phyloP scores from a whole-genome alignment of 768 basidiomycete species.

The Termitomyces sp. region DNA sequence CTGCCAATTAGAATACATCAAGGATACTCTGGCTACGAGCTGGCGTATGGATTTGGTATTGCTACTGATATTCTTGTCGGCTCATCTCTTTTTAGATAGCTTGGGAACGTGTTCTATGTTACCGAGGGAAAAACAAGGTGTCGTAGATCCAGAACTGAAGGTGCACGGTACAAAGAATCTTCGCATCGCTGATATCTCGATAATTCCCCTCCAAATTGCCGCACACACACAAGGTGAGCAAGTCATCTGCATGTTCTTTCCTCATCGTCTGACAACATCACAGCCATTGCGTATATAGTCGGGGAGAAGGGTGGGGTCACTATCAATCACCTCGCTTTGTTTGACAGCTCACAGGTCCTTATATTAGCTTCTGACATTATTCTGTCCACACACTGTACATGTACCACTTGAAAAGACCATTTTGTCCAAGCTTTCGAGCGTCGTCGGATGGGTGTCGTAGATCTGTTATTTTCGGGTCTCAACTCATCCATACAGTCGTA shows the following conservation, averaged over 20 bases:
- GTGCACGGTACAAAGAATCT: constrained; percentile 55
- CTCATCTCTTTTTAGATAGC: constrained; percentile 28
- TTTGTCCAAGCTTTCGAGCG: neutral
- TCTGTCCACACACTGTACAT: neutral
- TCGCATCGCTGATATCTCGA: constrained; percentile 49
- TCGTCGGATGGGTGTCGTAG: neutral
- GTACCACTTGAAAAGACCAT: neutral
- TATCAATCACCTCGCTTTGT: neutral
- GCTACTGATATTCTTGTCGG: neutral
- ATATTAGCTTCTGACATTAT: constrained; percentile 1
- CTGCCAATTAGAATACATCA: constrained; percentile 15
- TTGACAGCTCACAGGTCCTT: neutral
- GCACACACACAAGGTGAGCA: constrained; percentile 38
- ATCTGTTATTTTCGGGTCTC: neutral
- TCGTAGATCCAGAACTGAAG: constrained; percentile 43
- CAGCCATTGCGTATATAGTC: constrained; percentile 39
- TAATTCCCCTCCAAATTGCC: constrained; percentile 45
- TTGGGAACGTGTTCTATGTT: constrained; percentile 48
- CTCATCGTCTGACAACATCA: neutral
- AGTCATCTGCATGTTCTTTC: neutral
- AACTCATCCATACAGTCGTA: neutral
- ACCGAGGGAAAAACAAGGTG: constrained; percentile 42
- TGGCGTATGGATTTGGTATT: constrained; percentile 7
- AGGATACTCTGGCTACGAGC: neutral
- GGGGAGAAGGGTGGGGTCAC: constrained; percentile 36